Percentiles rank a stretch among this genome's conserved stretches.
Evolutionary conservation across 2,329 filamentous ascomycete species (phyloP).

Genomic region (Thermochaetoides dissita): DNA sequence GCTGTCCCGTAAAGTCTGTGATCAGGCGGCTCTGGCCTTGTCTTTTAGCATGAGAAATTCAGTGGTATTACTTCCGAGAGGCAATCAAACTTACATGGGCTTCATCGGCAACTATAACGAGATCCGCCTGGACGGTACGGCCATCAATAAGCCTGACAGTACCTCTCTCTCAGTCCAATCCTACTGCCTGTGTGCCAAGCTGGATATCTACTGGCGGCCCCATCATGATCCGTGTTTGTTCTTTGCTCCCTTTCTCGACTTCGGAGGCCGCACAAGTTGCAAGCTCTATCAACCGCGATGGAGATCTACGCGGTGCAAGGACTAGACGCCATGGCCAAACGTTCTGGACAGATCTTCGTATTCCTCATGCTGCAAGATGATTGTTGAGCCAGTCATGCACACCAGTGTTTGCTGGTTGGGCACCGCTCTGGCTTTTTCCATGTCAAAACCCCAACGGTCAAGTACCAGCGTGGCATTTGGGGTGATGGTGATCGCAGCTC

Average conservation of each 20-base stretch:
- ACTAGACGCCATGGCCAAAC: slow-evolving; percentile 6
- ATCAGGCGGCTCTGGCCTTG: slow-evolving; percentile 7
- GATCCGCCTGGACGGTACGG: slow-evolving; percentile 1
- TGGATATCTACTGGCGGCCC: slow-evolving; percentile 2
- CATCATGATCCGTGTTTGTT: not conserved
- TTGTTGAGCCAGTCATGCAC: not conserved
- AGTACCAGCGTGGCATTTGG: slow-evolving; percentile 10
- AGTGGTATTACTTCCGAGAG: not conserved
- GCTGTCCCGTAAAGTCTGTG: slow-evolving; percentile 6
- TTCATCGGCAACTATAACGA: slow-evolving; percentile 10
- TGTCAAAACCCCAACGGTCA: slow-evolving; percentile 10
- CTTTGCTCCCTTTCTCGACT: not conserved
- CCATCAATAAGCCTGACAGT: slow-evolving; percentile 4
- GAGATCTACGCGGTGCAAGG: slow-evolving; percentile 11
- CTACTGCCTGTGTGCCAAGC: slow-evolving; percentile 4
- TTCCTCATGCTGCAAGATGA: slow-evolving; percentile 1
- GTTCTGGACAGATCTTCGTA: slow-evolving; percentile 4
- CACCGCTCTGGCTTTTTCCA: slow-evolving; percentile 1
- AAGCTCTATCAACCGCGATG: slow-evolving; percentile 7
- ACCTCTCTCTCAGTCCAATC: slow-evolving; percentile 6
- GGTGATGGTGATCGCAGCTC: slow-evolving; percentile 3
- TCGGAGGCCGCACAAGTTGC: not conserved
- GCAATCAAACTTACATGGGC: slow-evolving; percentile 7
- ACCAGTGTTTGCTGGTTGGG: slow-evolving; percentile 2
- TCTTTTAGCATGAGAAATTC: too few species aligned